Conservation (phyloP, 345 rosid species). For the Eucalyptus victrix region DNA sequence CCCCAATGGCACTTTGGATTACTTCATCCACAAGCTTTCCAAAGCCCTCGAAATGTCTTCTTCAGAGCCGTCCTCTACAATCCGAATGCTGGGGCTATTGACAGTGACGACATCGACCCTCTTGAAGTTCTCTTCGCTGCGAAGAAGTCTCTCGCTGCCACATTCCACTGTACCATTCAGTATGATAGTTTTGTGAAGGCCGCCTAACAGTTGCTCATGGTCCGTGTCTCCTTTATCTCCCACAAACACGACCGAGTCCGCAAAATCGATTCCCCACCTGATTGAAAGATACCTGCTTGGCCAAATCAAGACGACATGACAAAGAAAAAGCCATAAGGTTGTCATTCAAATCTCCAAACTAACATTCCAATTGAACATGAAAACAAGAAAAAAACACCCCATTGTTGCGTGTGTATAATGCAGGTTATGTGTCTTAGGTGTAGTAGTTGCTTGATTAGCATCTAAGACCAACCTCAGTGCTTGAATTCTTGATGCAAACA, state of each 20-base stretch:
- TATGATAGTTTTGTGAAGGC: conserved; percentile 61
- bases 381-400: neutral
- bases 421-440: neutral
- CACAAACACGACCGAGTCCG: conserved; percentile 45
- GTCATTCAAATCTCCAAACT: neutral
- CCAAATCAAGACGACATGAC: neutral
- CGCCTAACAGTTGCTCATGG: conserved; percentile 52
- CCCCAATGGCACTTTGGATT: neutral
- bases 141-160: conserved; percentile 56
- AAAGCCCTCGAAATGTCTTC: conserved; percentile 36
- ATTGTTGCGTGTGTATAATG: neutral
- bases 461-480: conserved; percentile 51
- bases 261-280: conserved; percentile 68
- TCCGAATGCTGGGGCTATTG: conserved; percentile 33
- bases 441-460: neutral
- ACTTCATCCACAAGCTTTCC: conserved; percentile 35
- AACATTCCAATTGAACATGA: neutral
- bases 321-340: neutral
- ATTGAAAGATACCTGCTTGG: conserved; percentile 68
- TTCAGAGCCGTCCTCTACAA: conserved; percentile 22
- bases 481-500: conserved; percentile 77
- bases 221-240: conserved; percentile 89
- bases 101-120: conserved; percentile 39
- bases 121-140: conserved; percentile 42
- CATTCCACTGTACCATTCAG: conserved; percentile 40